phyloP scores from a whole-genome alignment of 108 stramenopile genomes.

The Fistulifera pelliculosa region DNA sequence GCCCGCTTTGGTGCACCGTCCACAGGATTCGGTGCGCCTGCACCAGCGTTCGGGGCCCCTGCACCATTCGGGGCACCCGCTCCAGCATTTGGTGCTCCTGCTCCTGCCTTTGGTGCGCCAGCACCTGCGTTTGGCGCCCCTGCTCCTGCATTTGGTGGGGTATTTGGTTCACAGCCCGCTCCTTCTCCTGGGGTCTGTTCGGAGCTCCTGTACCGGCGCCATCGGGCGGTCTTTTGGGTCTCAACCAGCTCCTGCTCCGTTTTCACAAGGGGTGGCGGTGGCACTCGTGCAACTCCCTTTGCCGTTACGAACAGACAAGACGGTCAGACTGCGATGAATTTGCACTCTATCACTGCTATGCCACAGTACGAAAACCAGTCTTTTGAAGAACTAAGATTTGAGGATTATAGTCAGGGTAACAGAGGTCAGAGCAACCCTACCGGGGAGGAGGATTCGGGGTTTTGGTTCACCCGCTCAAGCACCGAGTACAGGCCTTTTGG shows the following conservation, averaged over 20 bases:
- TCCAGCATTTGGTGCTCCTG: conserved; percentile 26
- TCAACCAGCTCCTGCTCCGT: conserved; percentile 15
- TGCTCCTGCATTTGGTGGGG: conserved; percentile 31
- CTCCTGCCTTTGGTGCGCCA: conserved; percentile 25
- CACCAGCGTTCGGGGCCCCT: conserved; percentile 25
- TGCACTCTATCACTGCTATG: conserved; percentile 86
- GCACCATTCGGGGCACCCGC: conserved; percentile 34
- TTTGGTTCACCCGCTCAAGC: conserved; percentile 21
- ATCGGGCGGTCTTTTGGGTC: conserved; percentile 50
- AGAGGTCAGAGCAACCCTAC: conserved; percentile 30
- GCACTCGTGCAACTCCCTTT: conserved; percentile 29
- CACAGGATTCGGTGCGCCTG: conserved; percentile 47
- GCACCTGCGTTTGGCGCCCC: conserved; percentile 28
- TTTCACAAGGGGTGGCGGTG: too few species aligned
- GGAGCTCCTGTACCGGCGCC: conserved; percentile 42
- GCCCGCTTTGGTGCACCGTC: conserved; percentile 22
- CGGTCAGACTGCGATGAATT: conserved; percentile 49
- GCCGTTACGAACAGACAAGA: conserved; percentile 32
- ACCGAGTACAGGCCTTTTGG: neutral
- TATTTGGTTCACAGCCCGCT: conserved; percentile 40
- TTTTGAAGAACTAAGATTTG: conserved; percentile 86
- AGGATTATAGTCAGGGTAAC: conserved; percentile 83
- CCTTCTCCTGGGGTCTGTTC: conserved; percentile 33
- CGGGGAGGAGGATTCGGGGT: neutral
- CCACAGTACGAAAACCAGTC: conserved; percentile 71